Base-by-base conservation (phyloP, 2,329 filamentous ascomycete genomes). In the Pseudonectria buxi region DNA sequence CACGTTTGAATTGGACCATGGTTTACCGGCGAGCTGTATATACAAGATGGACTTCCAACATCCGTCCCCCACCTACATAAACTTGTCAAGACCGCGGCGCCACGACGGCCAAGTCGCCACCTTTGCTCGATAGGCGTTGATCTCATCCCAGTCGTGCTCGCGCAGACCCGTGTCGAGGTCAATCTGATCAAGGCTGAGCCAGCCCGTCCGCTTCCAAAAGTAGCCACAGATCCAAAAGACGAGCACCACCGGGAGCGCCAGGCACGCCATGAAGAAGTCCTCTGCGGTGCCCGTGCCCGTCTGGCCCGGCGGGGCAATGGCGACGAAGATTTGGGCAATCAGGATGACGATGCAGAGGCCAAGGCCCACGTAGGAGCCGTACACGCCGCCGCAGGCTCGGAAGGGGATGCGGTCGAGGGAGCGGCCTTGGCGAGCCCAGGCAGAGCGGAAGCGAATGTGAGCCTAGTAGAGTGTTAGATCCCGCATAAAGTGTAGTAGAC, bases 131-230 rank as follows among this genome's bases (percentile, higher is more conserved):
- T 71, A 63, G n/a, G 60, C 67, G 50, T 78, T 69, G 56, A 80
- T 76, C 12, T 59, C 58, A 6, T 80, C 76, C 74, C 75, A 81
- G 53, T 83, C 71, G 33, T 81, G 68, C 57, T 76, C 71, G 39
- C 79, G 70, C 26, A 79, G 72, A 42, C 79, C 80, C 18, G 69
- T 71, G 52, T 85, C 79, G 35, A 85, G 69, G 47, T 85, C 80
- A 39, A 86, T 83, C 46, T 83, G 61, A 18, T 66, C 59, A 3
- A 74, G 56, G 15, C 56, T 68, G 35, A 80, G 64, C 74, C 76
- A 83, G 13, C 72, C 71, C 15, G 65, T 57, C 28, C 74, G 65
- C 68, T 85, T 85, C 80, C 79, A 84, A 43, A 75, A 11, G 53
- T 72, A 83, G 6, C 79, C 76, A 30, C 55, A 51, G 29, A 64